Base-by-base conservation (phyloP, 805 yeast species). In the Suhomyces faveliae region DNA sequence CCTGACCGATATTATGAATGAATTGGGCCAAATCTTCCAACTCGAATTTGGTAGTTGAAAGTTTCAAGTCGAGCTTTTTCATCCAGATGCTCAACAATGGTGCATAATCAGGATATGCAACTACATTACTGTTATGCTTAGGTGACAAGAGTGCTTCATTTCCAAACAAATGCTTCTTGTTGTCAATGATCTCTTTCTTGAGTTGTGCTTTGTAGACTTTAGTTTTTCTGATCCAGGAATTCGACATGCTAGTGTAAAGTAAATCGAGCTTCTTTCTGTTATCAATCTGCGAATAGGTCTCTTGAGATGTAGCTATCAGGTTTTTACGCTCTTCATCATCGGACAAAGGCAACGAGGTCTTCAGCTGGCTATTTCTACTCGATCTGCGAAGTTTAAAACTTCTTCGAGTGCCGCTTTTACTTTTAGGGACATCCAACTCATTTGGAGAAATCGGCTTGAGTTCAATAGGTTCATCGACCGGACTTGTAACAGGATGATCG, bases 1-100 rank as follows among this genome's bases (percentile, higher is more conserved):
- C 95, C 60, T 89, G 90, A 1, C 97, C 98, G 6, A 86, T 71
- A 4, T 81, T 77, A 59, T 84, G 64, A 22, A 91, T 60, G 60
- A 81, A 91, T n/a, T 80, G 65, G 1, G 86, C 78, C 24, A 87
- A 67, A 6, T 78, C 68, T 2, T 47, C 39, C 22, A 61, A 40
- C 20, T 52, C 55, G 46, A 73, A 72, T 15, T 58, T 48, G 0
- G 77, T 65, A 3, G 59, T 44, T 1, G 59, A 42, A 4, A 71
- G 3, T 6, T 51, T 46, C 33, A 71, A 52, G 35, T 60, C 55
- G 7, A 71, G 47, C 4, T 61, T 55, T 9, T 61, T 60, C 59
- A 71, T 57, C 3, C 64, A 51, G 5, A 71, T 54, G 15, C 63
- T 55, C 9, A 72, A 50, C 20, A 73, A 59, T 0, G 78, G 77